Conservation (phyloP, 768 basidiomycete species). For the Amanita subjunquillea region DNA sequence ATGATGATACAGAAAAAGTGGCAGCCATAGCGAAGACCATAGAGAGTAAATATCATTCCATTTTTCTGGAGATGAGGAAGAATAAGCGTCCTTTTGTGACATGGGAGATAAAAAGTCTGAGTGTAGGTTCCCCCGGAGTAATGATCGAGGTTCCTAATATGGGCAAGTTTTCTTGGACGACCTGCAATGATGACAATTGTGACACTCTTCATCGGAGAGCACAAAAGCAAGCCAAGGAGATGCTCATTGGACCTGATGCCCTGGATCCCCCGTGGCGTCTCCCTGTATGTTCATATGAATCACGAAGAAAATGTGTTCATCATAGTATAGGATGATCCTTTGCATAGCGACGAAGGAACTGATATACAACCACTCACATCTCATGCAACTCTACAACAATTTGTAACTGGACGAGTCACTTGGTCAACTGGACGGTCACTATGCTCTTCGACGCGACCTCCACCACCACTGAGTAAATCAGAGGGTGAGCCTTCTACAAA, state of each 20-base stretch:
- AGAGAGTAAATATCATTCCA: conserved; percentile 3
- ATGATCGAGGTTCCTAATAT: conserved; percentile 10
- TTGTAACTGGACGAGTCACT: neutral
- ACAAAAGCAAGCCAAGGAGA: too few species aligned
- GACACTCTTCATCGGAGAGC: too few species aligned
- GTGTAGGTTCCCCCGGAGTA: conserved; percentile 8
- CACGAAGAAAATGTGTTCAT: too few species aligned
- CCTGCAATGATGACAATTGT: neutral
- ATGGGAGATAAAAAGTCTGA: conserved; percentile 10
- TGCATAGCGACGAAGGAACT: too few species aligned
- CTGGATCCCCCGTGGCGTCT: too few species aligned
- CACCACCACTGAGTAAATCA: neutral
- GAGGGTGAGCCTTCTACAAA: neutral
- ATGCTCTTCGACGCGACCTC: neutral
- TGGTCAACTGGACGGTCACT: neutral
- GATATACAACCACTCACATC: too few species aligned
- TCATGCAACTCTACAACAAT: too few species aligned
- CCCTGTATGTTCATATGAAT: too few species aligned
- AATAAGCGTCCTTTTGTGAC: conserved; percentile 5
- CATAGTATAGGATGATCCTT: too few species aligned
- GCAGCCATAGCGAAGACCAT: conserved; percentile 6
- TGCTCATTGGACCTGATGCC: too few species aligned
- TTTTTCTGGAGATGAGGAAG: conserved; percentile 4
- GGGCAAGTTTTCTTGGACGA: conserved; percentile 11
- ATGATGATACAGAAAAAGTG: neutral